Percentiles rank a stretch among this genome's conserved stretches.
These are phyloP conservation scores for Tuber aestivum DNA, from an alignment of 495 filamentous ascomycete genomes.

Conservation along the genomic window DNA sequence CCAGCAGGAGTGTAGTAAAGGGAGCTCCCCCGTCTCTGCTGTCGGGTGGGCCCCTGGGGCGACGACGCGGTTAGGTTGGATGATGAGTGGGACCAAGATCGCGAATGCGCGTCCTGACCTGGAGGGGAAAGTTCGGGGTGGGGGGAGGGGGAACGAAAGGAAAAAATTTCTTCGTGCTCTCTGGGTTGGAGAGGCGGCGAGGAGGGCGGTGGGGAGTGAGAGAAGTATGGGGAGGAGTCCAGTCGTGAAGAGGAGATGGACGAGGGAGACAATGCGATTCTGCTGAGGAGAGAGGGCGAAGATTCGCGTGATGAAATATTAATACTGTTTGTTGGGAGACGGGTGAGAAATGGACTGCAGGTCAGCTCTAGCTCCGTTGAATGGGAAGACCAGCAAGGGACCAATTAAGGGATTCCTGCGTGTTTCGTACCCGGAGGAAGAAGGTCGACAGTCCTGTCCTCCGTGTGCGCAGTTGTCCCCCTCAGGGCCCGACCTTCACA, in stretches of 20 bases:
- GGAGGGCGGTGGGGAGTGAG: conserved; percentile 43
- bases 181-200: conserved; percentile 32
- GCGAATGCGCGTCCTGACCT: conserved; percentile 30
- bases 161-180: conserved; percentile 29
- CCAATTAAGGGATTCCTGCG: not conserved
- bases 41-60: conserved; percentile 20
- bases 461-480: not conserved
- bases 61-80: conserved; percentile 33
- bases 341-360: not conserved
- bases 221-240: conserved; percentile 30
- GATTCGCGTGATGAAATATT: conserved; percentile 24
- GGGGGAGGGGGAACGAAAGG: conserved; percentile 35
- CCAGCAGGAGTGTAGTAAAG: conserved; percentile 42
- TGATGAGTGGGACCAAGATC: conserved; percentile 39
- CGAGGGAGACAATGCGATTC: conserved; percentile 35
- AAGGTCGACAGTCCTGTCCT: not conserved
- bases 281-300: conserved; percentile 27
- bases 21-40: conserved; percentile 35
- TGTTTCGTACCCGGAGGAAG: not conserved
- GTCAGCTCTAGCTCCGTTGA: conserved; percentile 1
- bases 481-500: conserved; percentile 10
- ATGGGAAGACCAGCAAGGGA: not conserved
- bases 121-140: conserved; percentile 42
- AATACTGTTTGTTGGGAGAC: not conserved
- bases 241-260: conserved; percentile 16